Conservation (phyloP, 306 rosid genomes). For the Betula pendula region DNA sequence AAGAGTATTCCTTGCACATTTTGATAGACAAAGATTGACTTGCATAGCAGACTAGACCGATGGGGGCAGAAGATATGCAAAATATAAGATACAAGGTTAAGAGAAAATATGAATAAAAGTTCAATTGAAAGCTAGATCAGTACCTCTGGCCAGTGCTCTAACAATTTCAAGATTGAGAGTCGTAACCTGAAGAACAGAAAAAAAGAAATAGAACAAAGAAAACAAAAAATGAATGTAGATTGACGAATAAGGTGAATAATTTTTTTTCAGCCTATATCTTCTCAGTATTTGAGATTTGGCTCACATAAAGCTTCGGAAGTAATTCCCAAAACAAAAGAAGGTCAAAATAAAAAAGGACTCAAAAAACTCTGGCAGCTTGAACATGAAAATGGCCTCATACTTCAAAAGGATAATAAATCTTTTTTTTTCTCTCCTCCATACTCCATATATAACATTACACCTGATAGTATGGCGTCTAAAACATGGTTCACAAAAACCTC, state of each 20-base stretch:
- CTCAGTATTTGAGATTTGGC: neutral
- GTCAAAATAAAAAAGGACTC: neutral
- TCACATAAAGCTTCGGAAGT: neutral
- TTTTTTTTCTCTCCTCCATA: neutral
- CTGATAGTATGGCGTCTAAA: neutral
- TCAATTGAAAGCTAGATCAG: conserved; percentile 16
- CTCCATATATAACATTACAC: neutral
- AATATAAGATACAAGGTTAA: neutral
- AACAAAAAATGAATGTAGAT: neutral
- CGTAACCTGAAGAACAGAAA: conserved; percentile 66
- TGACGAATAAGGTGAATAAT: neutral
- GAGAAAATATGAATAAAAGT: neutral
- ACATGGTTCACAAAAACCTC: neutral
- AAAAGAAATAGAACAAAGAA: conserved; percentile 24
- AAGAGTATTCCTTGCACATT: neutral
- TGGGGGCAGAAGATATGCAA: neutral
- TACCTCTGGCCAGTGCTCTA: conserved; percentile 94
- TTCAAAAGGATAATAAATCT: neutral
- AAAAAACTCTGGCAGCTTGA: neutral
- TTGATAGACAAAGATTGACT: neutral
- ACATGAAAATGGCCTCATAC: neutral
- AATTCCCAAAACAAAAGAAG: neutral
- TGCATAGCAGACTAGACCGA: neutral
- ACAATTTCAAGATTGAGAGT: conserved; percentile 86
- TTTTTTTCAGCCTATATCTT: neutral